Evolutionary conservation across 345 rosid genomes (phyloP), one percentile per base, ranked within the genome.

Genomic region (Eucalyptus guilfoylei): DNA sequence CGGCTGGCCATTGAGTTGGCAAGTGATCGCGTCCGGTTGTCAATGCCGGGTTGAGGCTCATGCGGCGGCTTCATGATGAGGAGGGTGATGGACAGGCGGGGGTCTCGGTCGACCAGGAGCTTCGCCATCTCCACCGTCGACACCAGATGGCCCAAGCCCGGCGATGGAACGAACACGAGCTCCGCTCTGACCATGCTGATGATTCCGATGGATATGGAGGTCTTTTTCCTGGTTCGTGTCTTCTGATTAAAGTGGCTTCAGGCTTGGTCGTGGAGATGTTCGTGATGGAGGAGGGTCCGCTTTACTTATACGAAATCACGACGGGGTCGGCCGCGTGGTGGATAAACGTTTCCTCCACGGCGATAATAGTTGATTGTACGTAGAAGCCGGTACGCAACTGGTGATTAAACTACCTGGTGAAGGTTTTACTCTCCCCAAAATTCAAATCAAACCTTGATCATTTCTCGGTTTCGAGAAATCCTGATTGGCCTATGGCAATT

Each of bases 121-220:
- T 88, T 91, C 3, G 91, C 90, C 34, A 92, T 21, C 85, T 91
- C 91, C 44, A 89, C 58, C 6, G n/a, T 32, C n/a, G 94, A 86
- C 4, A 87, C 48, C 40, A 90, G 49, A 49, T 91, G 92, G 85
- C 94, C 91, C 6, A 55, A 9, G 58, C 42, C 85, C 10, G 92
- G 91, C 14, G 72, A 40, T 5, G 90, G 90, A 67, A 89, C 45
- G 87, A 87, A 52, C 69, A 87, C 86, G 8, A 89, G 87, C 87
- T 86, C 47, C 13, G 83, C 83, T 37, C 42, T 72, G 15, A 37
- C 83, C 83, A 72, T 37, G 5, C 45, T 72, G 83, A 19, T 19
- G 83, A 37, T 37, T 37, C 28, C 28, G 45, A 37, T 37, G 45
- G 83, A 5, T 19, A 40, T 72, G 83, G 45, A 37, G 45, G 28